Conservation (phyloP, 495 filamentous ascomycete species). For the Sordaria brevicollis region DNA sequence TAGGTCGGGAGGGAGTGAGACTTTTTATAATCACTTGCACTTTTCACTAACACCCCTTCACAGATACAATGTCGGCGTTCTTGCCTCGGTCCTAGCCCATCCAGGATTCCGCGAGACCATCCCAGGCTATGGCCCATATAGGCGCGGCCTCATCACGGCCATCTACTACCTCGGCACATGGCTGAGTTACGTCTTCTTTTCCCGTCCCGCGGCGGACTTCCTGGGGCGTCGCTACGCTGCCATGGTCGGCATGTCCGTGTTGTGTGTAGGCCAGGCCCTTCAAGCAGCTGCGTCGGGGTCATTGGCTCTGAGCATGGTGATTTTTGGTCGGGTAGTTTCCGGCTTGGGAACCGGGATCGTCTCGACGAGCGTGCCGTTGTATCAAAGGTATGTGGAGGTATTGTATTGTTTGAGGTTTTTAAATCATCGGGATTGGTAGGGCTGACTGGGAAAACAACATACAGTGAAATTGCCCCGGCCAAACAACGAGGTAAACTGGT, state of each 20-base stretch:
- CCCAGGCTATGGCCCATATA: constrained; percentile 28
- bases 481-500: constrained; percentile 42
- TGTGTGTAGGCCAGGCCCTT: constrained; percentile 36
- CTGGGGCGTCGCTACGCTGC: constrained; percentile 43
- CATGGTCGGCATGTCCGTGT: constrained; percentile 31
- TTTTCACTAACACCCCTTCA: neutral
- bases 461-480: constrained; percentile 44
- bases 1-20: neutral
- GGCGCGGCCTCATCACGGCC: constrained; percentile 42
- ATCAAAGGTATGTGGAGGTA: constrained; percentile 34
- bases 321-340: constrained; percentile 40
- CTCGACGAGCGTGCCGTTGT: constrained; percentile 45
- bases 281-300: constrained; percentile 31
- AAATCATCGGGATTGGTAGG: neutral
- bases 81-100: constrained; percentile 45
- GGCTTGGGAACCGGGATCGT: constrained; percentile 42
- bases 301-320: constrained; percentile 39
- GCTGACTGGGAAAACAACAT: neutral
- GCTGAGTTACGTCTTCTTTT: constrained; percentile 43
- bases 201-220: constrained; percentile 35
- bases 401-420: neutral
- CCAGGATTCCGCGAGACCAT: constrained; percentile 39
- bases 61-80: constrained; percentile 48
- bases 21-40: neutral
- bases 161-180: constrained; percentile 50